phyloP scores from a whole-genome alignment of 73 alveolate species.

The Paramecium biaurelia region DNA sequence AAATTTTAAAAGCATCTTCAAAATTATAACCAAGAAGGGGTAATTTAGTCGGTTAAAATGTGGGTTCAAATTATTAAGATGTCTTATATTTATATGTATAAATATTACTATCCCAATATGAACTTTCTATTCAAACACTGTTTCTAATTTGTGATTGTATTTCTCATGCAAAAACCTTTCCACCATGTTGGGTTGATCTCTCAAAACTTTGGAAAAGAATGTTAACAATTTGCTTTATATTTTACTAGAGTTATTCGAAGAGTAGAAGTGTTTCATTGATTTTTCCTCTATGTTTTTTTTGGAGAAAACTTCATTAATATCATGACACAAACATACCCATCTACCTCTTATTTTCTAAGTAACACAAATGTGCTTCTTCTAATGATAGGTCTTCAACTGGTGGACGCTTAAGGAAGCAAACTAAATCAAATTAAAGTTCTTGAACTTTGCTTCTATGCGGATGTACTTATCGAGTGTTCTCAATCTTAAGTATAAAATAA shows the following conservation, averaged over 20 bases:
- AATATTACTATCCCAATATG: background rate
- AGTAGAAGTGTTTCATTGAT: background rate
- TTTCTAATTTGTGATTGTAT: background rate
- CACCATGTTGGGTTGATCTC: constrained; percentile 12
- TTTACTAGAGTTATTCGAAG: background rate
- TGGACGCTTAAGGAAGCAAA: background rate
- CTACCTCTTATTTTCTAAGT: background rate
- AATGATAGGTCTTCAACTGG: background rate
- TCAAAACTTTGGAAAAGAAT: background rate
- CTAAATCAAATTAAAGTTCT: background rate
- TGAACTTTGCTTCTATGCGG: background rate
- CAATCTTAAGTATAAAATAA: background rate
- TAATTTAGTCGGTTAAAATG: background rate
- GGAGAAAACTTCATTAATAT: background rate
- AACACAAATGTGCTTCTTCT: background rate
- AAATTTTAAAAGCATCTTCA: background rate
- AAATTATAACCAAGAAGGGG: background rate
- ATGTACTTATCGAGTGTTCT: constrained; percentile 4
- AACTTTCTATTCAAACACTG: background rate
- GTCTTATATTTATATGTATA: background rate
- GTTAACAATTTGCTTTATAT: background rate
- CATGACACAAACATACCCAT: background rate
- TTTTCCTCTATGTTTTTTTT: background rate
- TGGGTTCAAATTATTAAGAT: background rate
- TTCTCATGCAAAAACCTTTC: background rate